phyloP scores from a whole-genome alignment of 495 filamentous ascomycete genomes.

The Umbilicaria muhlenbergii region DNA sequence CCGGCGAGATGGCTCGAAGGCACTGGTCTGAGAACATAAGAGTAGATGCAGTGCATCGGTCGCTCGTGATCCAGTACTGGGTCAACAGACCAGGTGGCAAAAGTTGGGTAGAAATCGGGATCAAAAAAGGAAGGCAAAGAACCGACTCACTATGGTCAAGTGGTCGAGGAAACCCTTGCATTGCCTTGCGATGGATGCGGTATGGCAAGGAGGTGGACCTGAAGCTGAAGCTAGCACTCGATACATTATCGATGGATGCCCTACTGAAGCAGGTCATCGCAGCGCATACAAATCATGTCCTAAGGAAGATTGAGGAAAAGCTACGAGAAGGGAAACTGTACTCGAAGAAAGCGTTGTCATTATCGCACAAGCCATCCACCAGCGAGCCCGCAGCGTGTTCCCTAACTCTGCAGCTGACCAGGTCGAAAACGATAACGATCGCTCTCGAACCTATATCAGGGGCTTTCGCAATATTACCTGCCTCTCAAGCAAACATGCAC shows the following conservation, averaged over 20 bases:
- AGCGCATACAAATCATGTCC: constrained; percentile 50
- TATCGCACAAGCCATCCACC: constrained; percentile 36
- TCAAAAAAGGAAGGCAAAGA: constrained; percentile 30
- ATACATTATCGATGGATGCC: constrained; percentile 51
- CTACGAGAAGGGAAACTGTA: constrained; percentile 43
- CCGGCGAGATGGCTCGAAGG: constrained; percentile 41
- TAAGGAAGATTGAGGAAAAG: constrained; percentile 41
- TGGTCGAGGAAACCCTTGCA: constrained; percentile 23
- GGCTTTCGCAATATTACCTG: constrained; percentile 33
- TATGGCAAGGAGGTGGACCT: constrained; percentile 56
- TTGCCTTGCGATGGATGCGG: constrained; percentile 74
- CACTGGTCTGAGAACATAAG: constrained; percentile 63
- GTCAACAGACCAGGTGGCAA: constrained; percentile 45
- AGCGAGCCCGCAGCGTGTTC: constrained; percentile 47
- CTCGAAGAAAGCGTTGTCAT: constrained; percentile 32
- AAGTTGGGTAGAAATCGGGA: constrained; percentile 82
- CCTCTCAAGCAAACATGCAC: constrained; percentile 20
- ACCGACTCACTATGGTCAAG: constrained; percentile 20
- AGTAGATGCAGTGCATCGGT: constrained; percentile 61
- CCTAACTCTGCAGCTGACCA: constrained; percentile 52
- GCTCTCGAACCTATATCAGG: constrained; percentile 55
- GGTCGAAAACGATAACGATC: constrained; percentile 38
- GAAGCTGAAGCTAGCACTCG: constrained; percentile 46
- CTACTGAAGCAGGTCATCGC: constrained; percentile 62
- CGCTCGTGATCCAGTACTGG: constrained; percentile 86